Base-by-base conservation (phyloP, 176 grass and related monocot species). In the Alloteropsis semialata region DNA sequence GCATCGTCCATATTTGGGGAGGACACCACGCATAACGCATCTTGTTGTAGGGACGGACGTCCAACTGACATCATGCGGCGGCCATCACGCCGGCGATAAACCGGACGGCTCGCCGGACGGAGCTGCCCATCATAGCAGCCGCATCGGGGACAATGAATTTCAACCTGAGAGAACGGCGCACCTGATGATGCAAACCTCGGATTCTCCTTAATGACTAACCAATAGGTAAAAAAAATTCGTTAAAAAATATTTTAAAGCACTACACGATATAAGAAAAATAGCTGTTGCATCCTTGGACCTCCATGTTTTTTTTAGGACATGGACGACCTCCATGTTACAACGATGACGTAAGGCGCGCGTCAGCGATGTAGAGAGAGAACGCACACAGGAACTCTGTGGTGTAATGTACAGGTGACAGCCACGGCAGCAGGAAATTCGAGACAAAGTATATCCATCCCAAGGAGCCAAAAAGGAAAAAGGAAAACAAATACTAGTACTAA, bases 281-380 rank as follows among this genome's bases (percentile, higher is more conserved):
- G 2, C 32, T 18, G 2, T n/a, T 18, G 36, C 36, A 49, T 49
- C 15, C 46, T 49, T 49, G 3, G 46, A 46, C 11, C 3, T 66
- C n/a, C 3, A 8, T 28, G 15, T 53, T 54, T n/a, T n/a, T n/a
- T n/a, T n/a, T n/a, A n/a, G n/a, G n/a, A n/a, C n/a, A n/a, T n/a
- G n/a, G n/a, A 41, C 11, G 72, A 45, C 6, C 24, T 42, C 10
- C 39, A 9, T 42, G 39, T 1, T 4, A 49, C 15, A 15, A 72
- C 18, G 24, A 19, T 19, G 8, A 85, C 77, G 78, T 56, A 77
- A 78, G 9, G 45, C 50, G 22, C 18, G 27, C 83, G 59, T 86
- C 88, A 65, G 77, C 71, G 49, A 38, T 1, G 62, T 43, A 49
- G 43, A 36, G 10, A 67, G 50, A 84, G 28, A 56, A 50, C 3